These are phyloP conservation scores for Pseudogymnoascus sp. DNA, from an alignment of 2,329 filamentous ascomycete genomes.

Conservation along the genomic window DNA sequence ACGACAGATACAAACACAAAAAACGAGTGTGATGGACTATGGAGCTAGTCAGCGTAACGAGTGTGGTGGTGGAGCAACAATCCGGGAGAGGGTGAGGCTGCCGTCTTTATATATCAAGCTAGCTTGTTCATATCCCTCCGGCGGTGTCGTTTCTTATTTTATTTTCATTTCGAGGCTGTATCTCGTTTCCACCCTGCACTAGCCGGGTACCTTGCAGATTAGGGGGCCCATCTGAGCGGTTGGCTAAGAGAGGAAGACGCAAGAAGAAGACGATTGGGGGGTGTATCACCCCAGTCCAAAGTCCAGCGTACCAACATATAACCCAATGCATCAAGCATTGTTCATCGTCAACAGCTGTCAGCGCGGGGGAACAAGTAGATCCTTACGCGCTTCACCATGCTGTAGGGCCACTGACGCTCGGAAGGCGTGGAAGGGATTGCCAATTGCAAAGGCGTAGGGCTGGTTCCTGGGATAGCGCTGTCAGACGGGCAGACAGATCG, in stretches of 20 bases:
- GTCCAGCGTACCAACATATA: background rate
- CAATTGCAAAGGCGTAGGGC: background rate
- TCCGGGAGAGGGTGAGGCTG: background rate
- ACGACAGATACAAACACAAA: background rate
- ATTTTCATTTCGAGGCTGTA: background rate
- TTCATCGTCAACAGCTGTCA: no score
- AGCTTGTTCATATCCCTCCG: background rate
- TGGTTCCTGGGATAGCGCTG: background rate
- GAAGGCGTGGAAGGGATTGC: background rate
- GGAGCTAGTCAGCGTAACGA: background rate
- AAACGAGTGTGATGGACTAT: conserved; percentile 5
- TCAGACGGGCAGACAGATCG: background rate
- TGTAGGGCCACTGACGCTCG: background rate
- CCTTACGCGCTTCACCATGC: background rate
- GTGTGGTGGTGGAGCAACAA: background rate
- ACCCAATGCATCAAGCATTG: no score
- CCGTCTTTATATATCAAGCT: background rate
- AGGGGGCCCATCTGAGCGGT: background rate
- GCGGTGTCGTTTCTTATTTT: background rate
- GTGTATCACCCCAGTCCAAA: no score
- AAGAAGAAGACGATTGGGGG: no score
- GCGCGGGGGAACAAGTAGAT: no score
- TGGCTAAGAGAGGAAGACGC: background rate
- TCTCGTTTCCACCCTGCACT: background rate
- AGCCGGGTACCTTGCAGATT: background rate